These are phyloP conservation scores for Salvia hispanica DNA, from an alignment of 257 asterid genomes.

Conservation along the genomic window DNA sequence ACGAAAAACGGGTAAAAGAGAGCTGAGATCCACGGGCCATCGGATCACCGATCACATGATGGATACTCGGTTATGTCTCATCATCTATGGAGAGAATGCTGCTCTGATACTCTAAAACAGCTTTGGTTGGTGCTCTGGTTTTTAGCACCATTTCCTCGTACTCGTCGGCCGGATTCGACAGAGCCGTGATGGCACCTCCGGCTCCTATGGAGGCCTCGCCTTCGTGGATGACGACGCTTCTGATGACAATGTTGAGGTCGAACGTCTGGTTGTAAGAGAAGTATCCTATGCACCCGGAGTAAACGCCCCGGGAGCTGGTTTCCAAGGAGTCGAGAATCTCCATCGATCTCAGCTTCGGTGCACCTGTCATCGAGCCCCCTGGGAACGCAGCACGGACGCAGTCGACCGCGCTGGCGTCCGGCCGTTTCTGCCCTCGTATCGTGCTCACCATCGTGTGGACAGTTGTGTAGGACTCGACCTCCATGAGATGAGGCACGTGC, in stretches of 20 bases:
- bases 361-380: constrained; percentile 99
- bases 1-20: neutral
- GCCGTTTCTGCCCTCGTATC: constrained; percentile 65
- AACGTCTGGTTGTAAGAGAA: constrained; percentile 87
- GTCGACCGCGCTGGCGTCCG: constrained; percentile 63
- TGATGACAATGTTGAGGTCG: constrained; percentile 88
- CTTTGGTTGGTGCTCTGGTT: constrained; percentile 77
- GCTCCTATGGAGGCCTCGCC: constrained; percentile 90
- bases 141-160: constrained; percentile 90
- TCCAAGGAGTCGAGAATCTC: constrained; percentile 89
- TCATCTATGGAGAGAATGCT: neutral
- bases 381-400: constrained; percentile 93
- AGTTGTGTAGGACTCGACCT: constrained; percentile 85
- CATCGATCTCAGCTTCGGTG: constrained; percentile 95
- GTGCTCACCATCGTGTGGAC: constrained; percentile 99
- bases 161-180: constrained; percentile 78
- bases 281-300: constrained; percentile 94
- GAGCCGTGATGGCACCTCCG: constrained; percentile 95
- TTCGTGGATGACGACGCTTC: constrained; percentile 67
- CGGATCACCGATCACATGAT: neutral
- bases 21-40: neutral
- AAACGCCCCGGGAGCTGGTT: constrained; percentile 79
- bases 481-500: constrained; percentile 93
- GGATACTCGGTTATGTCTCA: neutral
- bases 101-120: constrained; percentile 49